Base-by-base conservation (phyloP, 1,139 yeast genomes). In the Nakaseomyces delphensis region DNA sequence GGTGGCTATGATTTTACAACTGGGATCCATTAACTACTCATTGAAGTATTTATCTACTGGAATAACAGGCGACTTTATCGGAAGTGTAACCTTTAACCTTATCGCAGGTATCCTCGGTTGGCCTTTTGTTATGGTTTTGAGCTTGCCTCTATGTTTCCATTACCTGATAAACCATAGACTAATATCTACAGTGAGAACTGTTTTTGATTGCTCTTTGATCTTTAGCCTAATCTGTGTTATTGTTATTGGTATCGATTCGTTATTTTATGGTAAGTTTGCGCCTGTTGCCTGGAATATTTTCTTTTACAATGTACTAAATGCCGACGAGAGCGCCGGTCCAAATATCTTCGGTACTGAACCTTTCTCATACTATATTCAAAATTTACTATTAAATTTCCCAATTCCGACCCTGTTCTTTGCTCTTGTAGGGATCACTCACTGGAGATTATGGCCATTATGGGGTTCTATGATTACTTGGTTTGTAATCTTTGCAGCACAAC, bases 341-440 rank as follows among this genome's bases (percentile, higher is more conserved):
- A 83, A 85, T 48, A 86, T 89, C 27, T 89, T 87, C 63, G 97
- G 97, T 13, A 74, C 76, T 3, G 97, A 89, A 60, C 89, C 94
- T n/a, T 70, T 82, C 66, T 61, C 69, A 39, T 91, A 85, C 59
- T 91, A 89, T 56, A 52, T 79, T 9, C 57, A 73, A 46, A 89
- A 89, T 55, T 65, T 91, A 43, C 47, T 77, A 3, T 68, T 91
- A 44, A 89, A 89, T 59, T 87, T 86, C 69, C 77, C 39, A 63
- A 74, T 39, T 67, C 74, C 63, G 3, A 52, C 52, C 1, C 38
- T 62, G n/a, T 28, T 64, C 1, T 50, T 57, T 15, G 61, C 66
- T 21, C 21, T 54, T 1, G 20, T 59, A 11, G 62, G 64, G 18
- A 51, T 64, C 1, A 43, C 51, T 13, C 58, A 53, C 33, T 38